Evolutionary conservation across 805 yeast genomes (phyloP).

Genomic region (Candida coquimbonensis): DNA sequence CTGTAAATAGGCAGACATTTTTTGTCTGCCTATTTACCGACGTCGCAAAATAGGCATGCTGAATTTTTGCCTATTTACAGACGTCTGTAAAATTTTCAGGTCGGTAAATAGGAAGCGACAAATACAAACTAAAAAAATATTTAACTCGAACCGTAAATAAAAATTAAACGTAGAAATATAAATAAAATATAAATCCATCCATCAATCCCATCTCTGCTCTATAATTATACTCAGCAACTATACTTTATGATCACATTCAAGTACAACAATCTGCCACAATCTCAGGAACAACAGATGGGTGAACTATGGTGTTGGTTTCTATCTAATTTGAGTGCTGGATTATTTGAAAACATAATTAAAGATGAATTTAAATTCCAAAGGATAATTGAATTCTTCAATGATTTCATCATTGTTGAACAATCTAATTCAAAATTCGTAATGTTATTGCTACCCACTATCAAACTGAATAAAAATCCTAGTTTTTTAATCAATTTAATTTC

Average conservation of each 20-base stretch:
- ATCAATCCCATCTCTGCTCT: neutral
- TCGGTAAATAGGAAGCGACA: too few relatives aligned
- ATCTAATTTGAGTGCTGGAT: constrained; percentile 27
- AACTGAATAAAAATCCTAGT: constrained; percentile 1
- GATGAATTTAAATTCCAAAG: constrained; percentile 22
- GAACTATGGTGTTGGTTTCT: constrained; percentile 33
- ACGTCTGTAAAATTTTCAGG: too few relatives aligned
- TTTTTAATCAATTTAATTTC: constrained; percentile 3
- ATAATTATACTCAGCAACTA: neutral
- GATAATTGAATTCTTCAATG: constrained; percentile 23
- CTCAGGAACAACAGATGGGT: constrained; percentile 26
- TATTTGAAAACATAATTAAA: constrained; percentile 27
- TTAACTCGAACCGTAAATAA: neutral
- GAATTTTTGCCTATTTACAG: too few relatives aligned
- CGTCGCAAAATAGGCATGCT: too few relatives aligned
- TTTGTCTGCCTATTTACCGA: too few relatives aligned
- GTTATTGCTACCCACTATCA: constrained; percentile 3
- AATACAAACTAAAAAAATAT: too few relatives aligned
- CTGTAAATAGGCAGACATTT: too few relatives aligned
- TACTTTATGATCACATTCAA: constrained; percentile 4
- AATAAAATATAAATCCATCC: neutral
- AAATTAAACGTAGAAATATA: neutral
- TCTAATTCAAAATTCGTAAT: constrained; percentile 1
- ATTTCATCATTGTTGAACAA: neutral
- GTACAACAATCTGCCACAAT: constrained; percentile 22